phyloP scores from a whole-genome alignment of 371 early-diverging fungal species.

The Actinomortierella ambigua region DNA sequence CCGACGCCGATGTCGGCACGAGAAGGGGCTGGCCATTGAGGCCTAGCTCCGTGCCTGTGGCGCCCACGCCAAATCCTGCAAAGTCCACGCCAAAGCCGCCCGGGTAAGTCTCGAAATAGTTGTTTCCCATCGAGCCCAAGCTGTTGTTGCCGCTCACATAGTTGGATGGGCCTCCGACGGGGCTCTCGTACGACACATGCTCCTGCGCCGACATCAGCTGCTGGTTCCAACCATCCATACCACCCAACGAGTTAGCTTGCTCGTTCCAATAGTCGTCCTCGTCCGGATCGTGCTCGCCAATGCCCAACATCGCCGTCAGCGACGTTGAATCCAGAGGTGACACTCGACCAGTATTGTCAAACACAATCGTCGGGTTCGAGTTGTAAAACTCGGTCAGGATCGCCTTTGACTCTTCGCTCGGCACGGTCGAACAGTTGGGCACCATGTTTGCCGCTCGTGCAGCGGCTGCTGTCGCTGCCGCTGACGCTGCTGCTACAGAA shows the following conservation, averaged over 20 bases:
- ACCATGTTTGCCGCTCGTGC: constrained; percentile 4
- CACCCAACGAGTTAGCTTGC: constrained; percentile 43
- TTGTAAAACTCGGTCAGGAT: constrained; percentile 36
- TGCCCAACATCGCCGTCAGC: constrained; percentile 36
- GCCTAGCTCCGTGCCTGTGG: constrained; percentile 25
- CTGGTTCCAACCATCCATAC: constrained; percentile 47
- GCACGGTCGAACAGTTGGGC: constrained; percentile 37
- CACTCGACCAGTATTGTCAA: constrained; percentile 28
- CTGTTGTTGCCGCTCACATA: constrained; percentile 44
- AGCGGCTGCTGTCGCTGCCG: not conserved
- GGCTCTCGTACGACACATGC: constrained; percentile 40
- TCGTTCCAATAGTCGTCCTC: constrained; percentile 47
- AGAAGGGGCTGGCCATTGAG: not conserved
- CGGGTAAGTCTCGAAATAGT: constrained; percentile 28
- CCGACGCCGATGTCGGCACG: not conserved
- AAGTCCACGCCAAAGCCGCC: constrained; percentile 34
- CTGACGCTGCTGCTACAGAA: not conserved
- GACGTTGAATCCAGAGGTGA: constrained; percentile 42
- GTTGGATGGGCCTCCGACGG: constrained; percentile 32
- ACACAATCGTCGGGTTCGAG: constrained; percentile 39
- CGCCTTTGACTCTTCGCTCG: constrained; percentile 31
- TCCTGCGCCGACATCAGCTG: constrained; percentile 45
- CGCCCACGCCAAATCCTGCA: constrained; percentile 44
- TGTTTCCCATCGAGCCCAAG: constrained; percentile 29
- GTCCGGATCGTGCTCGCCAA: constrained; percentile 37